These are phyloP conservation scores for Nepenthes mirabilis DNA, from an alignment of 148 eudicot species.

Conservation along the genomic window DNA sequence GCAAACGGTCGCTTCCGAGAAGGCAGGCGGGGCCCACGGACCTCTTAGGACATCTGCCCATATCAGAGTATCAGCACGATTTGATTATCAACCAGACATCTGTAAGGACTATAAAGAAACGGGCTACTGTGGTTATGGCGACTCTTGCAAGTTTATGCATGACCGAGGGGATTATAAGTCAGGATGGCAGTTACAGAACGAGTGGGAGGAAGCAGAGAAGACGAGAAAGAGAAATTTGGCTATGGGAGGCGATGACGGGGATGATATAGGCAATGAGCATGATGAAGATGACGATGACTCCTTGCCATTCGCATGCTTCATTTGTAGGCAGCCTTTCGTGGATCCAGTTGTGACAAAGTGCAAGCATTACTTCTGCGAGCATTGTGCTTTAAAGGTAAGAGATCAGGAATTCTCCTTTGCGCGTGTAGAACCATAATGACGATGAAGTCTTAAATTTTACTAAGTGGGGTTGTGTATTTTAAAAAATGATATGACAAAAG, in stretches of 20 bases:
- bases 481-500: too few relatives aligned
- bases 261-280: not conserved
- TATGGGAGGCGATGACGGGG: constrained; percentile 20
- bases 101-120: constrained; percentile 95
- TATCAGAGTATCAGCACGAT: constrained; percentile 82
- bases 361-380: constrained; percentile 90
- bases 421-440: too few relatives aligned
- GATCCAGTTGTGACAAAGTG: constrained; percentile 84
- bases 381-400: constrained; percentile 76
- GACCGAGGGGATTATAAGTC: constrained; percentile 94
- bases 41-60: constrained; percentile 96
- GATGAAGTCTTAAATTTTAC: too few relatives aligned
- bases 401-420: not conserved
- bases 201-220: constrained; percentile 92
- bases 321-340: constrained; percentile 71
- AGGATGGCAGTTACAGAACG: constrained; percentile 90
- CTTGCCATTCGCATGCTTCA: constrained; percentile 80
- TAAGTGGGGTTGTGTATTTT: too few relatives aligned
- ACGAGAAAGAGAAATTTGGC: constrained; percentile 68
- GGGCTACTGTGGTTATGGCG: constrained; percentile 98
- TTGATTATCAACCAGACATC: constrained; percentile 92
- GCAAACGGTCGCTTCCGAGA: constrained; percentile 74
- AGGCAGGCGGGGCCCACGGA: constrained; percentile 93
- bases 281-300: constrained; percentile 69
- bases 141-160: constrained; percentile 94